A percentile compares a stretch with the other conserved stretches of the same genome.
These are phyloP conservation scores for Lactifluus pinguis DNA, from an alignment of 768 basidiomycete genomes.

Conservation along the genomic window DNA sequence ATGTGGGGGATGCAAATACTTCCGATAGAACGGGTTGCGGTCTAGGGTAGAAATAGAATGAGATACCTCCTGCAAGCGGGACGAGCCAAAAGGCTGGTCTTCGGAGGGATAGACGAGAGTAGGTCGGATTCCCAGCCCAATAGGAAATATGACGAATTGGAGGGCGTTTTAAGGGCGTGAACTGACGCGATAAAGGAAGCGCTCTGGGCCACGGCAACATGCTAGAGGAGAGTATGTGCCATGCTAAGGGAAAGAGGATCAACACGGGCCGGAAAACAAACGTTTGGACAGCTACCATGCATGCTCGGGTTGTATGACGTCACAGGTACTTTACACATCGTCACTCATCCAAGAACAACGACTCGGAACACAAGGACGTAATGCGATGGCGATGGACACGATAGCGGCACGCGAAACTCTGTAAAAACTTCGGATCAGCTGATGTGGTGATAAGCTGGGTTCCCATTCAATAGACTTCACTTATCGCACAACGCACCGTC, in stretches of 20 bases:
- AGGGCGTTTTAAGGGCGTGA: not conserved
- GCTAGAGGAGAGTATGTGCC: too few relatives aligned
- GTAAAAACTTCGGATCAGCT: conserved; percentile 10
- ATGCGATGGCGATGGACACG: not conserved
- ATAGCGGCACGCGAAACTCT: not conserved
- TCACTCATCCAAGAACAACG: not conserved
- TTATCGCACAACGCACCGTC: not conserved
- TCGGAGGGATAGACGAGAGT: conserved; percentile 25
- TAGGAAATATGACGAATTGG: conserved; percentile 25
- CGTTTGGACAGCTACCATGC: not conserved
- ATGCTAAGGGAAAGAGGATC: not conserved
- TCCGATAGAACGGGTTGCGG: conserved; percentile 35
- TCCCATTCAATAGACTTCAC: not conserved
- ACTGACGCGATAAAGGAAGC: conserved; percentile 22
- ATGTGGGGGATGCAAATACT: conserved; percentile 42
- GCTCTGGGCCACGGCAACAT: conserved; percentile 24
- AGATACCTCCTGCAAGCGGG: conserved; percentile 48
- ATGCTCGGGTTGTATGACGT: not conserved
- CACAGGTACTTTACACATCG: not conserved
- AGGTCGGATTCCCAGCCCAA: conserved; percentile 4
- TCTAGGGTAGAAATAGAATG: conserved; percentile 39
- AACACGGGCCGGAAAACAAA: not conserved
- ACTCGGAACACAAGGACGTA: not conserved
- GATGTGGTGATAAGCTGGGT: not conserved
- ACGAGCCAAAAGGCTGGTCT: conserved; percentile 39